A percentile compares a stretch with the other conserved stretches of the same genome.
These are phyloP conservation scores for Coemansia sp. DNA, from an alignment of 192 early-diverging fungal genomes.

Conservation along the genomic window DNA sequence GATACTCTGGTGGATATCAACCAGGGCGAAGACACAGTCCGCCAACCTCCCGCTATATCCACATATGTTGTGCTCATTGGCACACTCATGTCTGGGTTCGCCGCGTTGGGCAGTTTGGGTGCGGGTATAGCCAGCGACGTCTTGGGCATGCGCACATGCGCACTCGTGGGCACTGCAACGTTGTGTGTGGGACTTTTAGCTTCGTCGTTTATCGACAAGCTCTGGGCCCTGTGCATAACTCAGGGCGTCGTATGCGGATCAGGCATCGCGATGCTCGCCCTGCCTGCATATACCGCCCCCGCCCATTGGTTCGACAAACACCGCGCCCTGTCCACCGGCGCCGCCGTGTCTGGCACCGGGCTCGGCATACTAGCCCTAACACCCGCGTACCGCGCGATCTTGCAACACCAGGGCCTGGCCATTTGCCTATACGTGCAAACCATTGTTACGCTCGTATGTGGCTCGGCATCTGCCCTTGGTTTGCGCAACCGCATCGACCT, in stretches of 20 bases:
- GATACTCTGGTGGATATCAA: neutral
- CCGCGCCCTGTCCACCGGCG: slow-evolving; percentile 50
- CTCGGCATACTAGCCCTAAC: slow-evolving; percentile 48
- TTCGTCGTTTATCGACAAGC: slow-evolving; percentile 52
- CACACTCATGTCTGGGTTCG: slow-evolving; percentile 28
- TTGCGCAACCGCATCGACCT: slow-evolving; percentile 22
- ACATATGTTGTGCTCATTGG: slow-evolving; percentile 32
- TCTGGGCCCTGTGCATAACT: slow-evolving; percentile 60
- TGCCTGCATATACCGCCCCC: slow-evolving; percentile 53
- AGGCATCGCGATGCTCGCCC: slow-evolving; percentile 47
- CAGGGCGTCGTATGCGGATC: slow-evolving; percentile 61
- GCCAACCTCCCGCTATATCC: neutral
- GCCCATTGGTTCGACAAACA: slow-evolving; percentile 57
- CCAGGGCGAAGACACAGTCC: neutral
- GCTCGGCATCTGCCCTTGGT: slow-evolving; percentile 9
- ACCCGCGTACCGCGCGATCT: slow-evolving; percentile 34
- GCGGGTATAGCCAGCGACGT: slow-evolving; percentile 27
- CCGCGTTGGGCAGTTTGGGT: slow-evolving; percentile 14
- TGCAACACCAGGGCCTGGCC: slow-evolving; percentile 45
- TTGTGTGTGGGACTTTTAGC: slow-evolving; percentile 44
- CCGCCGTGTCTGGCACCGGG: slow-evolving; percentile 48
- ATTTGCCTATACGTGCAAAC: slow-evolving; percentile 29
- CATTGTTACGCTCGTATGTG: slow-evolving; percentile 24
- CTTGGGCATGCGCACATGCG: slow-evolving; percentile 14
- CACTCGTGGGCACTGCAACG: slow-evolving; percentile 37